A percentile compares a stretch with the other conserved stretches of the same genome.
phyloP scores from a whole-genome alignment of 768 basidiomycete genomes.

The Termitomyces sp. region DNA sequence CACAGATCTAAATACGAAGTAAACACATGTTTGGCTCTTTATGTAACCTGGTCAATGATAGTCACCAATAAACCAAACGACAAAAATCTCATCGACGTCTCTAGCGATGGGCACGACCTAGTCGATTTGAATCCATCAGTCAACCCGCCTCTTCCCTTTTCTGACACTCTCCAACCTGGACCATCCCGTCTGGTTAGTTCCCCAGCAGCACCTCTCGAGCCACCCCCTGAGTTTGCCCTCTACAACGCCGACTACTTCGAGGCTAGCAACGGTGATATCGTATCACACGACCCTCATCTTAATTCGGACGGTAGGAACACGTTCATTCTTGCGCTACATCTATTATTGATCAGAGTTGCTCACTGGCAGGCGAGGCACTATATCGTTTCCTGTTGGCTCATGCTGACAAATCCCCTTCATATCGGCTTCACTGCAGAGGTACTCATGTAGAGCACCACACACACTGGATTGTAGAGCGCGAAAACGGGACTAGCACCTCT shows the following conservation, averaged over 20 bases:
- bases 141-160: constrained; percentile 13
- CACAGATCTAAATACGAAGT: constrained; percentile 60
- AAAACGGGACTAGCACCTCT: constrained; percentile 25
- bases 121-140: not conserved
- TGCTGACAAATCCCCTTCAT: constrained; percentile 38
- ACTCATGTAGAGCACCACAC: constrained; percentile 47
- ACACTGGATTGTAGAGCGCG: constrained; percentile 31
- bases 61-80: constrained; percentile 2
- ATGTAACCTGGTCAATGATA: not conserved
- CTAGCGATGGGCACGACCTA: not conserved
- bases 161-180: not conserved
- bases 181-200: constrained; percentile 1
- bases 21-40: no score
- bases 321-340: not conserved
- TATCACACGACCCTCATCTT: constrained; percentile 70
- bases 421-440: constrained; percentile 44
- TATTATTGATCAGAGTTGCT: constrained; percentile 4
- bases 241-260: constrained; percentile 63
- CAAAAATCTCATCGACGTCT: constrained; percentile 3
- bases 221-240: constrained; percentile 59
- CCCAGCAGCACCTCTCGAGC: not conserved
- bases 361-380: constrained; percentile 66
- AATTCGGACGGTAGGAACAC: constrained; percentile 55
- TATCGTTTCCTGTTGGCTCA: constrained; percentile 65
- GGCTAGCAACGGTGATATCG: constrained; percentile 42